A percentile compares a stretch with the other conserved stretches of the same genome.
phyloP scores from a whole-genome alignment of 805 yeast genomes.

The Nakazawaea molendinolei region DNA sequence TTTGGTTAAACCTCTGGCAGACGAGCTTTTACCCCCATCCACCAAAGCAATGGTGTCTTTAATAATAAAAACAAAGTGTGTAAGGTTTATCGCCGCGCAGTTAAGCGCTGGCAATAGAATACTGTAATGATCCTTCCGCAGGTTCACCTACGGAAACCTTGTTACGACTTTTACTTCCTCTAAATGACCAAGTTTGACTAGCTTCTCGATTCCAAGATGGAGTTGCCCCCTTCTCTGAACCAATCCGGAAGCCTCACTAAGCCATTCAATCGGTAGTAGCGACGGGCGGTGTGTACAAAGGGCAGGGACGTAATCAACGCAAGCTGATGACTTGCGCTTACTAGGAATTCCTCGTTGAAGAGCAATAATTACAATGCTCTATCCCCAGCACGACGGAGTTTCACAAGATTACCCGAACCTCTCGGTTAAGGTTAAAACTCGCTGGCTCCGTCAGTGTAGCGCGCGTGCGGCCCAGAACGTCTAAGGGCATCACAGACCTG shows the following conservation, averaged over 20 bases:
- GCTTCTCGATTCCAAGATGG: constrained; percentile 28
- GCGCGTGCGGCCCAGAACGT: constrained; percentile 43
- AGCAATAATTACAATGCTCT: constrained; percentile 37
- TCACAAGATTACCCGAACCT: constrained; percentile 25
- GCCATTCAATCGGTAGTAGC: constrained; percentile 41
- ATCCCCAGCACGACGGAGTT: constrained; percentile 29
- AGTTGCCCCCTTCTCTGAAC: constrained; percentile 30
- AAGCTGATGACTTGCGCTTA: constrained; percentile 31
- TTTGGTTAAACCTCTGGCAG: neutral
- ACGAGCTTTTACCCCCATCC: neutral
- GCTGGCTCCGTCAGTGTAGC: constrained; percentile 42
- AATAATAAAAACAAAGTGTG: neutral
- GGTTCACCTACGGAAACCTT: constrained; percentile 36
- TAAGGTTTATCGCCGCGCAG: constrained; percentile 19
- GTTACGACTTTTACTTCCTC: constrained; percentile 27
- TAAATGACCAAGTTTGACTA: constrained; percentile 38
- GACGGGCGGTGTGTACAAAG: constrained; percentile 35
- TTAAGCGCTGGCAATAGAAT: constrained; percentile 23
- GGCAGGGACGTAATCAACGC: constrained; percentile 35
- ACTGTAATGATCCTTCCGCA: constrained; percentile 34
- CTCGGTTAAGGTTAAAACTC: constrained; percentile 33
- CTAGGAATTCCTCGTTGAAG: constrained; percentile 42
- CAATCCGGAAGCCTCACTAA: constrained; percentile 35
- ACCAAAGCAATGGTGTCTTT: neutral
- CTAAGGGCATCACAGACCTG: constrained; percentile 41